Percentiles rank a stretch among this genome's conserved stretches.
These are phyloP conservation scores for Porphyra umbilicalis DNA, from an alignment of 31 red algal genomes.

Conservation along the genomic window DNA sequence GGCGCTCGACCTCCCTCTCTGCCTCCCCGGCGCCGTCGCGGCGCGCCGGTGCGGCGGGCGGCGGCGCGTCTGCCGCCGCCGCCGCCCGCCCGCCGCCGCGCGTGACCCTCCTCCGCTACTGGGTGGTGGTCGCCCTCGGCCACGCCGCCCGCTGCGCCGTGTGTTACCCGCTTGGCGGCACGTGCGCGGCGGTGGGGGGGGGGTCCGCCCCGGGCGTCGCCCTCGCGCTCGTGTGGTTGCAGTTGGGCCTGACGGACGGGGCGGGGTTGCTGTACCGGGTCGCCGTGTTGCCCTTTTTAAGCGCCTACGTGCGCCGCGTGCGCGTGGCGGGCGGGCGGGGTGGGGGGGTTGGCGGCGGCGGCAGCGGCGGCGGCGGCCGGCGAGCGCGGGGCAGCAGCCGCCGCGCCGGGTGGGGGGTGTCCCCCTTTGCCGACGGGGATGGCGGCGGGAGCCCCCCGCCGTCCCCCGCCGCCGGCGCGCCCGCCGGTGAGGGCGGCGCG, in stretches of 20 bases:
- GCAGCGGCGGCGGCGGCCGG: background rate
- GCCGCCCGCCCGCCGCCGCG: slow-evolving; percentile 11
- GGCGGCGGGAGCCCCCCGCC: background rate
- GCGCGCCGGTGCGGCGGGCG: slow-evolving; percentile 6
- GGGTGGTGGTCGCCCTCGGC: slow-evolving; percentile 32
- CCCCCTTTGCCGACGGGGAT: background rate
- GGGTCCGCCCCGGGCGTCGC: slow-evolving; percentile 13
- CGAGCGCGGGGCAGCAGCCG: too few relatives aligned
- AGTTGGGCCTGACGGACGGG: slow-evolving; percentile 35
- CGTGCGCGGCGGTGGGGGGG: slow-evolving; percentile 7
- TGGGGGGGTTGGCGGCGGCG: background rate
- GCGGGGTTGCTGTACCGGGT: slow-evolving; percentile 17
- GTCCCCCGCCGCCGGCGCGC: background rate
- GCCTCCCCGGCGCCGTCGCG: background rate
- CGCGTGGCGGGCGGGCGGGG: background rate
- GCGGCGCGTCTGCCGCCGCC: background rate
- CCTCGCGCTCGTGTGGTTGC: slow-evolving; percentile 34
- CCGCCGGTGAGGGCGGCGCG: background rate
- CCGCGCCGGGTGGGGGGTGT: background rate
- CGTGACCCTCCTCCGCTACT: slow-evolving; percentile 26
- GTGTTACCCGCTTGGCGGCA: slow-evolving; percentile 17
- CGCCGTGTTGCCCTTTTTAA: background rate
- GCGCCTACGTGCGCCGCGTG: background rate
- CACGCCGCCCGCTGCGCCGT: slow-evolving; percentile 18
- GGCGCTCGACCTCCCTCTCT: background rate